These are phyloP conservation scores for Graphium sp. DNA, from an alignment of 2,329 filamentous ascomycete species.

Conservation along the genomic window DNA sequence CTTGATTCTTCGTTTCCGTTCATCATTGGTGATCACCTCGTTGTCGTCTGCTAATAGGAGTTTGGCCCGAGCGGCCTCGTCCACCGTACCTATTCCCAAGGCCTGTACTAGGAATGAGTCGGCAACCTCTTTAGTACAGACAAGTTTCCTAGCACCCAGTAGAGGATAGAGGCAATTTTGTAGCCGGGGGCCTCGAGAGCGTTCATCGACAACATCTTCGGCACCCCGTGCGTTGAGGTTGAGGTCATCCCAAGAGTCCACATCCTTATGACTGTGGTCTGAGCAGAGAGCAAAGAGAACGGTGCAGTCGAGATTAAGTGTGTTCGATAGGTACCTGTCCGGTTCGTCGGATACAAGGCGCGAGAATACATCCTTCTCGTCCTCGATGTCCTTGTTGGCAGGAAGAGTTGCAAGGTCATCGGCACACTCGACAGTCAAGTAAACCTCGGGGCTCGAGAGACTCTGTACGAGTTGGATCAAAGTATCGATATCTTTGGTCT, in stretches of 20 bases:
- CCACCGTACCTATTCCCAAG: constrained; percentile 17
- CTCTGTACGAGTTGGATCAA: constrained; percentile 14
- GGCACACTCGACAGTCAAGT: constrained; percentile 14
- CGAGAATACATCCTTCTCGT: too few species aligned
- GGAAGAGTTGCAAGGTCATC: too few species aligned
- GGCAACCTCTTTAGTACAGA: constrained; percentile 20
- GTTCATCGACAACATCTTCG: constrained; percentile 7
- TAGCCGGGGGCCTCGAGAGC: constrained; percentile 8
- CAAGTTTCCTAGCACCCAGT: constrained; percentile 13
- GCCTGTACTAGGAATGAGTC: constrained; percentile 19
- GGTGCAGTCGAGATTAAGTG: constrained; percentile 22
- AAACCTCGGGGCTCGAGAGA: constrained; percentile 12
- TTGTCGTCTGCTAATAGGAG: constrained; percentile 14
- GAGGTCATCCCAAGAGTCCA: constrained; percentile 5
- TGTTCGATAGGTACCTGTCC: too few species aligned
- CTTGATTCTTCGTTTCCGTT: constrained; percentile 7
- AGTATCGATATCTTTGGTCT: constrained; percentile 13
- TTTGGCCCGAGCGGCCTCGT: constrained; percentile 16
- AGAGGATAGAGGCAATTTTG: constrained; percentile 15
- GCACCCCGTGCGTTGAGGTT: constrained; percentile 2
- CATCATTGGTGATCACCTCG: constrained; percentile 5
- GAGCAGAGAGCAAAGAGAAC: constrained; percentile 21
- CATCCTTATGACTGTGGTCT: constrained; percentile 18
- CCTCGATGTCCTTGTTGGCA: too few species aligned
- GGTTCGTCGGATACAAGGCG: too few species aligned